A percentile compares a stretch with the other conserved stretches of the same genome.
These are phyloP conservation scores for Pulveroboletus sp. DNA, from an alignment of 768 basidiomycete species.

Conservation along the genomic window DNA sequence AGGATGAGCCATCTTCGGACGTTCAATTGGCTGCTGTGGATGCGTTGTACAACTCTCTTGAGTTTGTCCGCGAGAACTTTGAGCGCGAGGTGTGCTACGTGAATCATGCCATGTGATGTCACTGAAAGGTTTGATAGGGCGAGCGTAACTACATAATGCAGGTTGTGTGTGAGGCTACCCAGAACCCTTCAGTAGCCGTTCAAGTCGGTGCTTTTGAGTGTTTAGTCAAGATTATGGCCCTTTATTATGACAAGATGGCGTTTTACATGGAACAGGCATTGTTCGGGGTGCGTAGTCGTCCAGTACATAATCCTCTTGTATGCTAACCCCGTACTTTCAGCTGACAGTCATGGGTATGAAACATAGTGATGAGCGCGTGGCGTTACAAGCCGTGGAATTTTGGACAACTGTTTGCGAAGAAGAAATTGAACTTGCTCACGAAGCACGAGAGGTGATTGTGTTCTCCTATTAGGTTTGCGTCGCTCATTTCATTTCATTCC, in stretches of 20 bases:
- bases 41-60: constrained; percentile 90
- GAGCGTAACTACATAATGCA: constrained; percentile 99
- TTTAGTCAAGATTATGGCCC: constrained; percentile 91
- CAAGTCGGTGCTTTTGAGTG: constrained; percentile 97
- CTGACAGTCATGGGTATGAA: constrained; percentile 98
- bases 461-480: neutral
- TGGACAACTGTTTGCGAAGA: constrained; percentile 99
- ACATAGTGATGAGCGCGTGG: constrained; percentile 83
- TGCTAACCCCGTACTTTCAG: constrained; percentile 37
- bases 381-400: constrained; percentile 96
- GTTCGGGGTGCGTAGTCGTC: constrained; percentile 71
- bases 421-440: constrained; percentile 87
- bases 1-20: constrained; percentile 86
- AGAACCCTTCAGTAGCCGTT: constrained; percentile 70
- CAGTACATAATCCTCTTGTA: constrained; percentile 1
- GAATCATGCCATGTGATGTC: neutral
- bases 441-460: constrained; percentile 76
- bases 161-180: constrained; percentile 97
- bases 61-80: constrained; percentile 97
- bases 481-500: constrained; percentile 14
- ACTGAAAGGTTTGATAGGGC: constrained; percentile 50
- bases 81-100: constrained; percentile 77
- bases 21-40: constrained; percentile 93
- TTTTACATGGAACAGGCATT: constrained; percentile 99
- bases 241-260: constrained; percentile 99